These are phyloP conservation scores for Stereum hirsutum DNA, from an alignment of 1,284 basidiomycete species.

Conservation along the genomic window DNA sequence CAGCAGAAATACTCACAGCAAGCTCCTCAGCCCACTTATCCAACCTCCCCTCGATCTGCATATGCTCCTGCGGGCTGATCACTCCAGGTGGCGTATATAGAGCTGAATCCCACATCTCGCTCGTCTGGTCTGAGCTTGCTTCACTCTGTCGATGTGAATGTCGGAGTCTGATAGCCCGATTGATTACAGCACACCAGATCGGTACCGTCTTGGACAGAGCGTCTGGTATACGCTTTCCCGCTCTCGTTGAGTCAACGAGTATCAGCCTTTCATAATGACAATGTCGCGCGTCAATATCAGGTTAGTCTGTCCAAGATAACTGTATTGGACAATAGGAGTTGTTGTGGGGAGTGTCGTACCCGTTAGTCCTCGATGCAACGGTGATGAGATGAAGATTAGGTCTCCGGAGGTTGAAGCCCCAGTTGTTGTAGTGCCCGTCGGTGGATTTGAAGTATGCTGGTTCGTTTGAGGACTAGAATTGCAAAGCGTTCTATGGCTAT, in stretches of 20 bases:
- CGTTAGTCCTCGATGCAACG: constrained; percentile 44
- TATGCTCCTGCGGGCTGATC: constrained; percentile 65
- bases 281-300: background rate
- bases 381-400: constrained; percentile 80
- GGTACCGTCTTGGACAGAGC: constrained; percentile 93
- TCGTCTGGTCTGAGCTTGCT: constrained; percentile 13
- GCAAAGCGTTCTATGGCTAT: background rate
- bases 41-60: constrained; percentile 57
- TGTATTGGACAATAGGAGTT: no score
- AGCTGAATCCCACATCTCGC: constrained; percentile 35
- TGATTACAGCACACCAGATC: constrained; percentile 93
- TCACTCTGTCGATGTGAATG: background rate
- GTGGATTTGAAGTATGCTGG: constrained; percentile 95
- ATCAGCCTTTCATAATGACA: constrained; percentile 45
- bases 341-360: no score
- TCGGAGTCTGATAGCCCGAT: constrained; percentile 48
- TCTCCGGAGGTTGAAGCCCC: constrained; percentile 81
- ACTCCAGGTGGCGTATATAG: constrained; percentile 60
- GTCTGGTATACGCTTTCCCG: constrained; percentile 93
- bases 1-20: constrained; percentile 29
- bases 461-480: constrained; percentile 25
- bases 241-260: constrained; percentile 87
- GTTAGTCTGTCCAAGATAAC: no score
- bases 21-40: constrained; percentile 61
- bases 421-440: constrained; percentile 85